Conservation (phyloP, 2,329 filamentous ascomycete species). For the Botrytis pseudocinerea region DNA sequence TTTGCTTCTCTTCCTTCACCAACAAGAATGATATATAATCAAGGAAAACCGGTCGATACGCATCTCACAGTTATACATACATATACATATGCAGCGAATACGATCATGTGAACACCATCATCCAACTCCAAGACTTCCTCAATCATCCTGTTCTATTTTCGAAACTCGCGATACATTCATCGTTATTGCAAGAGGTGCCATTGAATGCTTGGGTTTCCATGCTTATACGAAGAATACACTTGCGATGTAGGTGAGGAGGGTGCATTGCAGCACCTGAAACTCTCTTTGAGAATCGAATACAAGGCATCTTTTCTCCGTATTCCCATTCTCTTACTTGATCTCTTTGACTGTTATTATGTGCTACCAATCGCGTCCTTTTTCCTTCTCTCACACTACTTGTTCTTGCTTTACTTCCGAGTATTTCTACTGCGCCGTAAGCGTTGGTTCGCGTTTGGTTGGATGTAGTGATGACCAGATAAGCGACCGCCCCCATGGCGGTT, state of each 20-base stretch:
- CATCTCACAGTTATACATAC: not conserved
- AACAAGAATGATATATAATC: conserved; percentile 2
- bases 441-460: conserved; percentile 15
- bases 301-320: not conserved
- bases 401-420: not conserved
- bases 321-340: not conserved
- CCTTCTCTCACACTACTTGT: not conserved
- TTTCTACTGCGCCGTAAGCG: not conserved
- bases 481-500: conserved; percentile 22
- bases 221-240: not conserved
- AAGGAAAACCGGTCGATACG: not conserved
- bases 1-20: conserved; percentile 7
- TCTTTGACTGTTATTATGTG: not conserved
- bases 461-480: conserved; percentile 20
- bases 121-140: not conserved
- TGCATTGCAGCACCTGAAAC: conserved; percentile 15
- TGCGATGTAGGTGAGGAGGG: not conserved
- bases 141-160: conserved; percentile 11
- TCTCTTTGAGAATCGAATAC: not conserved
- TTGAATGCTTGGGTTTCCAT: not conserved
- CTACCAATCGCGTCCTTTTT: conserved; percentile 1
- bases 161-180: not conserved
- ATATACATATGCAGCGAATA: not conserved
- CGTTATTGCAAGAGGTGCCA: not conserved
- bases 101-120: conserved; percentile 5